phyloP scores from a whole-genome alignment of 176 grass and related monocot species.

The Thalia dealbata region DNA sequence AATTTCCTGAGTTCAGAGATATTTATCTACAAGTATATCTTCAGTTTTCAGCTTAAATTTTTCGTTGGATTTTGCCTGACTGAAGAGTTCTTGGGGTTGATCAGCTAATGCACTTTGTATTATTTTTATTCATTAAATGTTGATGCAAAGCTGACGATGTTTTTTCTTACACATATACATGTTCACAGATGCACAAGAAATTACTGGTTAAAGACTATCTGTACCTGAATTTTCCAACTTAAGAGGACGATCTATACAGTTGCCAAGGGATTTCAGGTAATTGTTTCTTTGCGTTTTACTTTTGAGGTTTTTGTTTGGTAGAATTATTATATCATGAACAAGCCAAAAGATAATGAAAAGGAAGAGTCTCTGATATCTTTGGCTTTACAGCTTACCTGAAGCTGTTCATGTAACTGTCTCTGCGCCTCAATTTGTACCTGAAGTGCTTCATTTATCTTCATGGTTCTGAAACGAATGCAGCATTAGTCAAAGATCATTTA shows the following conservation, averaged over 20 bases:
- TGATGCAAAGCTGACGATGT: not conserved
- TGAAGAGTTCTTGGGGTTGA: not conserved
- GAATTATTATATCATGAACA: too few species aligned
- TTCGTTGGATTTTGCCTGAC: not conserved
- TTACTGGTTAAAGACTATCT: too few species aligned
- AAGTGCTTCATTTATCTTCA: conserved; percentile 38
- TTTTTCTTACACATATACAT: not conserved
- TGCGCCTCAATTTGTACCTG: conserved; percentile 42
- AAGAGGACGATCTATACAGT: not conserved
- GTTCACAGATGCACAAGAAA: not conserved
- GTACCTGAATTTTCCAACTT: not conserved
- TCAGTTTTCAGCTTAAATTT: not conserved
- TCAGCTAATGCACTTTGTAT: not conserved
- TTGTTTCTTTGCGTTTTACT: not conserved
- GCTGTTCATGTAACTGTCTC: conserved; percentile 38
- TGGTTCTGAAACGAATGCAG: conserved; percentile 8
- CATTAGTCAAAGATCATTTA: not conserved
- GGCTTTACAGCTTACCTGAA: conserved; percentile 25
- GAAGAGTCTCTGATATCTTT: not conserved
- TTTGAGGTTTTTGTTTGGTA: not conserved
- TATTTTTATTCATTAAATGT: not conserved
- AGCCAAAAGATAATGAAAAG: not conserved
- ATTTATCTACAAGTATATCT: too few species aligned
- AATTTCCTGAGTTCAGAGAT: too few species aligned
- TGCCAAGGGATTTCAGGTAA: not conserved